Evolutionary conservation across 805 yeast species (phyloP).

Genomic region (Cyberlindnera mycetangii): DNA sequence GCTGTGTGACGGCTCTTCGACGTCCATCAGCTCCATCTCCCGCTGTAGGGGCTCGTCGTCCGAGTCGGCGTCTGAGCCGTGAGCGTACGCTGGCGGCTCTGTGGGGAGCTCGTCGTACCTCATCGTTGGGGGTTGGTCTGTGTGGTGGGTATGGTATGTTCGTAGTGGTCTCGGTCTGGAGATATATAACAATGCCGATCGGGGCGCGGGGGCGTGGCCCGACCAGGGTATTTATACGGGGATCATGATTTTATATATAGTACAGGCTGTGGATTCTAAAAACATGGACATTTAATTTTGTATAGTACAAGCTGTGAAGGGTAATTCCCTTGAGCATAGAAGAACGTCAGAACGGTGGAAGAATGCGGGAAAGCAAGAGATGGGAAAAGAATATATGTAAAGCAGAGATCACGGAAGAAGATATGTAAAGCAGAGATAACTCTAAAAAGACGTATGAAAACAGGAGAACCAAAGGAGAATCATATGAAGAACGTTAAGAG

Average conservation of each 20-base stretch:
- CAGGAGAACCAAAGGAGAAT: background rate
- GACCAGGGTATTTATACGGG: too few relatives aligned
- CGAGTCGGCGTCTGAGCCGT: background rate
- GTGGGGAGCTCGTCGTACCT: conserved; percentile 9
- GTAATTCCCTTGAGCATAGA: too few relatives aligned
- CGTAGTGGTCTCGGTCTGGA: background rate
- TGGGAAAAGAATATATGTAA: too few relatives aligned
- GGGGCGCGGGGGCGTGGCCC: too few relatives aligned
- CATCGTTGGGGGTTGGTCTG: conserved; percentile 4
- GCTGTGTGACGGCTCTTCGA: conserved; percentile 5
- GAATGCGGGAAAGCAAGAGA: too few relatives aligned
- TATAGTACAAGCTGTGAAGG: too few relatives aligned
- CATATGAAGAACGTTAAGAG: background rate
- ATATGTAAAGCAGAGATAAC: background rate
- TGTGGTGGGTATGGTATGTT: background rate
- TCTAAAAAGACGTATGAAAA: background rate
- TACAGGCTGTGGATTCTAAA: too few relatives aligned
- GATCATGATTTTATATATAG: too few relatives aligned
- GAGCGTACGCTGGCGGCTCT: conserved; percentile 26
- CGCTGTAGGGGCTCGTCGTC: conserved; percentile 10
- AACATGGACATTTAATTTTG: too few relatives aligned
- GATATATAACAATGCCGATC: too few relatives aligned
- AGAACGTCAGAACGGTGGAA: too few relatives aligned
- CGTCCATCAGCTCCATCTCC: conserved; percentile 42
- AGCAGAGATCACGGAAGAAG: background rate